A percentile compares a stretch with the other conserved stretches of the same genome.
phyloP scores from a whole-genome alignment of 495 filamentous ascomycete species.

The Lophium mytilinum region DNA sequence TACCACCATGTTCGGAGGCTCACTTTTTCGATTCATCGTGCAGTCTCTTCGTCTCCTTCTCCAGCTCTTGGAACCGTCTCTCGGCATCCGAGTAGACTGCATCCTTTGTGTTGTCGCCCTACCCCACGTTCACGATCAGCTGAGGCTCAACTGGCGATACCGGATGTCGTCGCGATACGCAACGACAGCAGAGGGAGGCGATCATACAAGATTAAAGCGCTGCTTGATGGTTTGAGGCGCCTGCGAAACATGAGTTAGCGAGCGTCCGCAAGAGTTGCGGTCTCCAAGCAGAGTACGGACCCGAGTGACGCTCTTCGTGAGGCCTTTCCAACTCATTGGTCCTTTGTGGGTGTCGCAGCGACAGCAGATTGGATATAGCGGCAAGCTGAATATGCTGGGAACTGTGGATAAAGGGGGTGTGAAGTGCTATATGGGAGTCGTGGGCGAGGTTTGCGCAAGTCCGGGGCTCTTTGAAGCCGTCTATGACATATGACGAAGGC shows the following conservation, averaged over 20 bases:
- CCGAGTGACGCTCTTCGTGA: conserved; percentile 78
- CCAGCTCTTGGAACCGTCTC: conserved; percentile 86
- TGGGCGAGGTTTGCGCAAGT: background rate
- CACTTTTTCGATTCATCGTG: conserved; percentile 90
- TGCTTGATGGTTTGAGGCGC: conserved; percentile 86
- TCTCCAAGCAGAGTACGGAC: conserved; percentile 39
- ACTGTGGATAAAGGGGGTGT: background rate
- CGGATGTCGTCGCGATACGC: conserved; percentile 18
- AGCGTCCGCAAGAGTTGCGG: background rate
- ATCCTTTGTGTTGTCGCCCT: conserved; percentile 88
- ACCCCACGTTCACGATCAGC: conserved; percentile 6
- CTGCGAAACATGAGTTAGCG: conserved; percentile 37
- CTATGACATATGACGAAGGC: conserved; percentile 23
- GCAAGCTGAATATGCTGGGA: background rate
- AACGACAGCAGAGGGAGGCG: background rate
- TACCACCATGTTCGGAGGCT: conserved; percentile 2
- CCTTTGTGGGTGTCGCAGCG: background rate
- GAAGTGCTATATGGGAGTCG: background rate
- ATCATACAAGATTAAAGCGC: conserved; percentile 73
- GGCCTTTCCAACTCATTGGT: conserved; percentile 92
- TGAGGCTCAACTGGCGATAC: background rate
- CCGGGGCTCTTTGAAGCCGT: conserved; percentile 5
- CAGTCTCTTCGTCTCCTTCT: conserved; percentile 87
- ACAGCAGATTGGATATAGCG: background rate
- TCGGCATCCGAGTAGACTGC: conserved; percentile 91